Evolutionary conservation across 2,329 filamentous ascomycete genomes (phyloP), one percentile per base, ranked within the genome.

Genomic region (Fusarium brevicatenulatum): DNA sequence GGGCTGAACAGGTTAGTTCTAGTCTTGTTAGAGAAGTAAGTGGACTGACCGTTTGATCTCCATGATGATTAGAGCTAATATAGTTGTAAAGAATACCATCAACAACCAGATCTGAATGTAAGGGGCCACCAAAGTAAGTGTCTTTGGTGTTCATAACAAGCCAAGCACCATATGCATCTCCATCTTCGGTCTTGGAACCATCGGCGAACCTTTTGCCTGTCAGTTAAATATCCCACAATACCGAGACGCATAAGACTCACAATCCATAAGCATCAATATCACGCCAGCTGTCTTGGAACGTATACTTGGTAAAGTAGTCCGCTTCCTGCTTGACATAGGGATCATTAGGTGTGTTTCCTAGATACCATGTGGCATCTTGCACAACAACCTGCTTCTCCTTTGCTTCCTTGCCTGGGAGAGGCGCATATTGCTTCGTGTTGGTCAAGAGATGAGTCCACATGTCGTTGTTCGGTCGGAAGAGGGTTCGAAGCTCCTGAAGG

Each of bases 81-180:
- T 91, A 92, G 75, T 92, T 91, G 78, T 91, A 91, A 0, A 91
- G 85, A 52, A 91, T 91, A 1, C 89, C 90, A 72, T 91, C 90
- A 0, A 91, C 90, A 0, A 86, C 86, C 10, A 92, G 80, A 73
- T 91, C 90, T 0, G 89, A 91, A 78, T 91, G 89, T 5, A 89
- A 80, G 0, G 90, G 90, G 0, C 90, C 90, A 13, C 87, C 88
- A 75, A 87, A 91, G 72, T 90, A 91, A 0, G 88, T 90, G 57
- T 91, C 89, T 71, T 86, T 87, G 1, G 87, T 91, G 74, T 91
- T 91, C 86, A 90, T 89, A 2, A 91, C 88, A 19, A 91, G 80
- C 89, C 89, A 91, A 4, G 88, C 87, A 4, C 90, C 89, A 68
- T 86, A 91, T 0, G 86, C 86, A 2, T 83, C 84, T 18, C 86